Evolutionary conservation across 495 filamentous ascomycete genomes (phyloP), one percentile per base, ranked within the genome.

Genomic region (Lindgomyces ingoldianus): DNA sequence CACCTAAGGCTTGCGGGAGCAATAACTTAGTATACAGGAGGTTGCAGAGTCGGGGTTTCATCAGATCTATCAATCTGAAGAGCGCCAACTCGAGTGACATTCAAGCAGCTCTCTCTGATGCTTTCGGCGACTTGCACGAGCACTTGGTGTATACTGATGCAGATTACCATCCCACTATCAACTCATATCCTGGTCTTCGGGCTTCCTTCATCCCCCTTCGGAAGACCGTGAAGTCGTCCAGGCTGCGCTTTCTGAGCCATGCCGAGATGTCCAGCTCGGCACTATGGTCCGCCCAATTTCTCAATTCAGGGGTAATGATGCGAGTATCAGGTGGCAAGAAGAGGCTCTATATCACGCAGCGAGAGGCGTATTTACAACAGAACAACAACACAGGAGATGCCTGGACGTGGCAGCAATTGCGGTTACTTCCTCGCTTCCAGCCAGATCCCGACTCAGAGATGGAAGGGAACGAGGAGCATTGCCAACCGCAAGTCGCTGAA

Each of bases 201-300:
- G 82, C 83, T 48, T 68, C 80, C 8, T 89, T 87, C 81, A 77
- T 89, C 10, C 88, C 88, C 3, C 75, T 91, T 19, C 81, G 89
- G 25, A 91, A 91, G 69, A 69, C 89, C 2, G 81, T 87, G 72
- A 89, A 85, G 64, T 85, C 89, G 53, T 83, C 84, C 0, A 77
- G 80, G 11, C 79, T 91, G 1, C 83, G 83, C 8, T 91, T 89
- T 65, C 79, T 91, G 18, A 77, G 78, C 22, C 79, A 80, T 1
- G 75, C 83, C 1, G 88, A 91, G 71, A 85, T 89, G 82, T 74
- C 85, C 22, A 88, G 84, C 3, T 80, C 85, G 3, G 81, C 83
- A 4, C 76, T 85, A 3, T 91, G 88, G 88, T 84, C 84, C 41
- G 83, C 83, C 11, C 79, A 84, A 4, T 91, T 90, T 51, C 75